phyloP scores from a whole-genome alignment of 495 filamentous ascomycete species.

The Xylaria venustula region DNA sequence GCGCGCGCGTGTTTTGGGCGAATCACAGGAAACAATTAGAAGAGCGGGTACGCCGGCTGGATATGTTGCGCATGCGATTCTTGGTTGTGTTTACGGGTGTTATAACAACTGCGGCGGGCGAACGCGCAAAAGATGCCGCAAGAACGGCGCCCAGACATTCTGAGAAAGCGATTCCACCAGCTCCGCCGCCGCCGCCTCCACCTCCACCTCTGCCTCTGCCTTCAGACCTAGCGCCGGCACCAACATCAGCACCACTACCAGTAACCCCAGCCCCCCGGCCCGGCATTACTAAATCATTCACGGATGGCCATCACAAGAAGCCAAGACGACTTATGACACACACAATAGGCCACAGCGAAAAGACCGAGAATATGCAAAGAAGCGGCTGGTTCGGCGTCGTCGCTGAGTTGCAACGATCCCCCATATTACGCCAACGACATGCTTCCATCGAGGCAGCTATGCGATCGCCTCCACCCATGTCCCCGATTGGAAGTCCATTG shows the following conservation, averaged over 20 bases:
- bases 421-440: constrained; percentile 49
- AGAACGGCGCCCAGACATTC: constrained; percentile 32
- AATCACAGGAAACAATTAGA: constrained; percentile 42
- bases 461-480: constrained; percentile 27
- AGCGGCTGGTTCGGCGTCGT: constrained; percentile 55
- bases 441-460: constrained; percentile 51
- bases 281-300: too few relatives aligned
- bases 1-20: constrained; percentile 50
- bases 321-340: constrained; percentile 45
- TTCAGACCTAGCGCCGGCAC: too few relatives aligned
- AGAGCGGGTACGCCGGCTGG: constrained; percentile 55
- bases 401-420: constrained; percentile 50
- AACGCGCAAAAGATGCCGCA: constrained; percentile 23
- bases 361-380: constrained; percentile 34
- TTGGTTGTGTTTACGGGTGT: constrained; percentile 55
- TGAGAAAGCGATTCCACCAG: constrained; percentile 24
- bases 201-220: too few relatives aligned
- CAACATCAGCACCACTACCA: constrained; percentile 31
- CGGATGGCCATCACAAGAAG: too few relatives aligned
- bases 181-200: constrained; percentile 14
- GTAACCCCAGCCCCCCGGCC: too few relatives aligned
- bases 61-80: constrained; percentile 59
- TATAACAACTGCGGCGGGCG: constrained; percentile 42
- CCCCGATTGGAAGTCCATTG: constrained; percentile 24
- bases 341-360: constrained; percentile 40